Evolutionary conservation across 495 filamentous ascomycete species (phyloP), one percentile per base, ranked within the genome.

Genomic region (Aspergillus ellipticus): DNA sequence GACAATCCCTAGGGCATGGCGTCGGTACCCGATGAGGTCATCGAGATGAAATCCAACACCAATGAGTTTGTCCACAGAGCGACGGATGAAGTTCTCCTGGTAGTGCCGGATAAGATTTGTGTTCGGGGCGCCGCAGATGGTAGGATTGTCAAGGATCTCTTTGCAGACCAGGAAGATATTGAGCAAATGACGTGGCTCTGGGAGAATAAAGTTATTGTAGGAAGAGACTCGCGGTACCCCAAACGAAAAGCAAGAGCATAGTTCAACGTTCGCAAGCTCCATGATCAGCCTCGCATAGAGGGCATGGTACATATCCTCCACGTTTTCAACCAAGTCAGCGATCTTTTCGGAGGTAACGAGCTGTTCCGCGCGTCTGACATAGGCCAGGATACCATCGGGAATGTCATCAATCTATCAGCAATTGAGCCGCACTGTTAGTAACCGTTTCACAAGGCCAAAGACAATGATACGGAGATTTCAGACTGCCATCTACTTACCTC

Each of bases 201-300:
- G 74, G 10, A 74, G 57, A 28, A 54, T 53, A 31, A 65, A 67
- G 15, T 41, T 20, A 2, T 50, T 41, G 5, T 56, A 56, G 20
- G 39, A 54, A 13, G 49, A 26, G 16, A 43, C 3, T 5, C 61
- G 63, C 24, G 55, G 63, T 11, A 53, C 21, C 28, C 64, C 60
- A n/a, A 65, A 24, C 22, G 51, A 53, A 35, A 68, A 70, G 16
- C 57, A 58, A 31, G 60, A 54, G 48, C 69, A 75, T 7, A 78
- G 64, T 9, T 78, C 69, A 16, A 69, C 63, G 16, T 57, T 68
- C 4, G 71, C 68, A 42, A 76, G 63, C 42, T 78, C 74, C 41
- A 74, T 59, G 10, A 66, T 59, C 5, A 78, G 35, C 43, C 72
- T 60, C 0, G 73, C 58, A 42, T 75, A 78, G 17, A 74, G 41